Conservation (phyloP, 164 flowering plant species). For the Malania oleifera region DNA sequence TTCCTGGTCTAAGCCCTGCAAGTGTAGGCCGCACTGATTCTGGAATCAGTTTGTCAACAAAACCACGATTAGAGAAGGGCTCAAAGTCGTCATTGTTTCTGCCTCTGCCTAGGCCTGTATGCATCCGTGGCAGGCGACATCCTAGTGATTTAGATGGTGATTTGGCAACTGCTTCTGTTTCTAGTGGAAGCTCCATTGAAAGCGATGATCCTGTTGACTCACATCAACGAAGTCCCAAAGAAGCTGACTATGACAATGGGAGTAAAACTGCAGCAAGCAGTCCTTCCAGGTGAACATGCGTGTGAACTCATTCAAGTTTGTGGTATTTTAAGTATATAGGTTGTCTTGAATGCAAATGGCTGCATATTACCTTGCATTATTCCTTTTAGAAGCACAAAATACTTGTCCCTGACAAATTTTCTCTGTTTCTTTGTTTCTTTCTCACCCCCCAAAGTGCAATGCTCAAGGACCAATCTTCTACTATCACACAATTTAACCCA, state of each 20-base stretch:
- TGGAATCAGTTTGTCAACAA: constrained; percentile 43
- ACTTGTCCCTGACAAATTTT: constrained; percentile 14
- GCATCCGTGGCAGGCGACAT: constrained; percentile 36
- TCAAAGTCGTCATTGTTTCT: constrained; percentile 44
- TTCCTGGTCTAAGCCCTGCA: constrained; percentile 51
- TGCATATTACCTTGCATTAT: neutral
- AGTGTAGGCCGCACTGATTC: constrained; percentile 52
- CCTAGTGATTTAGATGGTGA: constrained; percentile 59
- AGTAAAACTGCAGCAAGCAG: constrained; percentile 50
- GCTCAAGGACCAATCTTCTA: constrained; percentile 44
- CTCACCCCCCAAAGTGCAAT: constrained; percentile 45
- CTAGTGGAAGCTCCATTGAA: constrained; percentile 59
- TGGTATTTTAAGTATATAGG: neutral
- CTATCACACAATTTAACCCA: constrained; percentile 25
- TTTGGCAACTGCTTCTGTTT: constrained; percentile 64
- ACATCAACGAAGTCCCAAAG: constrained; percentile 56
- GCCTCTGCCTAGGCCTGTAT: constrained; percentile 62
- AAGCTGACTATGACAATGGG: constrained; percentile 56
- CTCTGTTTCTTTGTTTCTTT: constrained; percentile 9
- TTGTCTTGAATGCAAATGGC: neutral
- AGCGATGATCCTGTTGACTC: constrained; percentile 79
- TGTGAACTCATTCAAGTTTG: neutral
- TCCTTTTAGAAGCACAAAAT: neutral
- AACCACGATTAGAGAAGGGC: constrained; percentile 41
- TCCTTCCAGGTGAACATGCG: constrained; percentile 60